phyloP scores from a whole-genome alignment of 148 eudicot genomes.

The Rhododendron vialii region DNA sequence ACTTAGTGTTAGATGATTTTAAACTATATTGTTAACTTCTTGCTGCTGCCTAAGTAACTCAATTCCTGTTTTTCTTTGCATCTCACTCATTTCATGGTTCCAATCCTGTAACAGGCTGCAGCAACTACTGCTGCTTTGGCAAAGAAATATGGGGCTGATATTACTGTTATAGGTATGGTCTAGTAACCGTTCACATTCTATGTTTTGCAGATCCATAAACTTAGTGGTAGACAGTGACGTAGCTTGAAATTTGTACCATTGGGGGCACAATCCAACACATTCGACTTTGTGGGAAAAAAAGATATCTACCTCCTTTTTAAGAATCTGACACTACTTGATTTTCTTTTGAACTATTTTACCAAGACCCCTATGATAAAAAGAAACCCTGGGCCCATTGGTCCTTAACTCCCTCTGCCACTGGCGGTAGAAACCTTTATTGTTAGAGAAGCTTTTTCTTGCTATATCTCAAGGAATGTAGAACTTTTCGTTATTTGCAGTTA shows the following conservation, averaged over 20 bases:
- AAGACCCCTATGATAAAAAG: too few species aligned
- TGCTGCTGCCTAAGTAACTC: background rate
- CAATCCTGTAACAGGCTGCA: constrained; percentile 57
- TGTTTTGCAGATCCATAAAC: too few species aligned
- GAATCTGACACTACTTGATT: too few species aligned
- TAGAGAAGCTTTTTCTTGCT: background rate
- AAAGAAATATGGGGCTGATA: constrained; percentile 92
- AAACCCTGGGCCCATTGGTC: too few species aligned
- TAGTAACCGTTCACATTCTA: too few species aligned
- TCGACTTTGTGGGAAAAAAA: too few species aligned
- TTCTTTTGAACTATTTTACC: too few species aligned
- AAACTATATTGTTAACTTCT: background rate
- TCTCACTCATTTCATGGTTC: constrained; percentile 6
- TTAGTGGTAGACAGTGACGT: too few species aligned
- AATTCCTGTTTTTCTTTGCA: background rate
- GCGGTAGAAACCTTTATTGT: constrained; percentile 1
- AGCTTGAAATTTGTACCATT: too few species aligned
- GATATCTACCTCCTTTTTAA: too few species aligned
- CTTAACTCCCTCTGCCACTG: too few species aligned
- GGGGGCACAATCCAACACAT: too few species aligned
- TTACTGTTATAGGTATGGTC: constrained; percentile 80
- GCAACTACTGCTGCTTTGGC: constrained; percentile 92
- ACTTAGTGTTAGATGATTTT: background rate
- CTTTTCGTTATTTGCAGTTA: constrained; percentile 53
- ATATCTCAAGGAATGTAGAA: constrained; percentile 17